Percentiles rank a stretch among this genome's conserved stretches.
Evolutionary conservation across 768 basidiomycete genomes (phyloP).

Genomic region (Serendipita indica): DNA sequence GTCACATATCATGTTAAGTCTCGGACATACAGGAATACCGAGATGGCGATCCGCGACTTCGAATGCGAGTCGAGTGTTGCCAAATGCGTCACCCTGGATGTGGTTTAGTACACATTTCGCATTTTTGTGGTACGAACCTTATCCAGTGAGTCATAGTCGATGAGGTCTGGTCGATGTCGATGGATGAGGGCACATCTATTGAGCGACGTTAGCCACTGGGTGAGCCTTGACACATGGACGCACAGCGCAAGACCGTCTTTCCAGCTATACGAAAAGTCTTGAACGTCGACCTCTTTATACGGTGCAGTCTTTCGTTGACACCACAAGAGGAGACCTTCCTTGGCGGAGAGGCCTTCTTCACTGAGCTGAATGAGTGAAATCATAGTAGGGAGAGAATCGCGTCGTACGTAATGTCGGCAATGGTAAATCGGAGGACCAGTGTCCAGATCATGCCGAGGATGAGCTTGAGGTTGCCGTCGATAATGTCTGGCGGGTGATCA

Average conservation of each 20-base stretch:
- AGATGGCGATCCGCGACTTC: slow-evolving; percentile 74
- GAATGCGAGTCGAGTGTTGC: slow-evolving; percentile 80
- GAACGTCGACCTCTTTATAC: slow-evolving; percentile 83
- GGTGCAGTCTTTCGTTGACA: slow-evolving; percentile 90
- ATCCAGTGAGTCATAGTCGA: slow-evolving; percentile 77
- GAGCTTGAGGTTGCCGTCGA: slow-evolving; percentile 96
- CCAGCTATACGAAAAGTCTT: slow-evolving; percentile 89
- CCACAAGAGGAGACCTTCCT: slow-evolving; percentile 94
- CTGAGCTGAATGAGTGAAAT: slow-evolving; percentile 28
- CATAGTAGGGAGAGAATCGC: not conserved
- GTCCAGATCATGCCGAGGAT: slow-evolving; percentile 99
- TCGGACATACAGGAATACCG: slow-evolving; percentile 63
- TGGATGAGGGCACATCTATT: slow-evolving; percentile 91
- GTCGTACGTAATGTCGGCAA: slow-evolving; percentile 88
- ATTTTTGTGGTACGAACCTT: slow-evolving; percentile 36
- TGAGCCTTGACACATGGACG: slow-evolving; percentile 22
- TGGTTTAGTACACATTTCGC: slow-evolving; percentile 4
- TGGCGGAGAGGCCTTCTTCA: slow-evolving; percentile 96
- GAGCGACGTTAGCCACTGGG: slow-evolving; percentile 12
- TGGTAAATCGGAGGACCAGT: slow-evolving; percentile 89
- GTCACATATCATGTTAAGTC: slow-evolving; percentile 6
- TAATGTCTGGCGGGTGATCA: slow-evolving; percentile 54
- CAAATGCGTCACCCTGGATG: slow-evolving; percentile 54
- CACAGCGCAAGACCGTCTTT: slow-evolving; percentile 90
- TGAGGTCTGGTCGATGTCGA: slow-evolving; percentile 86